Base-by-base conservation (phyloP, 2,329 filamentous ascomycete species). In the Ophiocordyceps camponoti-rufipedis region DNA sequence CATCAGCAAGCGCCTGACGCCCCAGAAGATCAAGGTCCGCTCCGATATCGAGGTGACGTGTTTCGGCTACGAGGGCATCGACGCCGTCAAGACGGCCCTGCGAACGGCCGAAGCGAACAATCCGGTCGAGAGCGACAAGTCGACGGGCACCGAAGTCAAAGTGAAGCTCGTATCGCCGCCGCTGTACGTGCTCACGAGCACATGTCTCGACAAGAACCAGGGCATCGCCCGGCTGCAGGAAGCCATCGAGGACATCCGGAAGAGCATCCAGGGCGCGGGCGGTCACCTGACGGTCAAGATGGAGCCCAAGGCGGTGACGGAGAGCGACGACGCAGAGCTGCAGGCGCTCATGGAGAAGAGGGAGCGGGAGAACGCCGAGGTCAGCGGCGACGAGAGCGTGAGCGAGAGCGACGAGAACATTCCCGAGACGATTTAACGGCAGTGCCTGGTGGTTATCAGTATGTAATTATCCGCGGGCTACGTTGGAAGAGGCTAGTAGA, bases 341-440 rank as follows among this genome's bases (percentile, higher is more conserved):
- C 87, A 95, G 64, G 91, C 89, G 45, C 75, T 98, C 52, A 98
- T 98, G 91, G 91, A 96, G 74, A 95, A 96, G 80, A 81, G 85
- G 53, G 91, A 94, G 72, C 82, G 86, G 53, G 89, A 96, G 75
- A 98, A 98, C 67, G 85, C 86, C 62, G 86, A 98, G 64, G 86
- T 98, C 59, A 94, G 87, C 64, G 91, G 91, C 58, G 93, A 98
- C 62, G 91, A 98, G 72, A 91, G 88, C 62, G 74, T 86, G 64
- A 94, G 85, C 60, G 89, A 94, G 66, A 94, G 86, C 61, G 91
- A 96, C 59, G 91, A 95, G 62, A 87, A 85, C 60, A 62, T 65
- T 43, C 62, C 62, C 44, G 62, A 65, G 46, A 62, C 63, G 43
- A 54, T 65, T 48, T 66, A 60, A 31, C 29, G 28, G 29, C 18